Percentiles rank a stretch among this genome's conserved stretches.
Evolutionary conservation across 108 stramenopile species (phyloP).

Genomic region (Pseudonitzschia multistriata): DNA sequence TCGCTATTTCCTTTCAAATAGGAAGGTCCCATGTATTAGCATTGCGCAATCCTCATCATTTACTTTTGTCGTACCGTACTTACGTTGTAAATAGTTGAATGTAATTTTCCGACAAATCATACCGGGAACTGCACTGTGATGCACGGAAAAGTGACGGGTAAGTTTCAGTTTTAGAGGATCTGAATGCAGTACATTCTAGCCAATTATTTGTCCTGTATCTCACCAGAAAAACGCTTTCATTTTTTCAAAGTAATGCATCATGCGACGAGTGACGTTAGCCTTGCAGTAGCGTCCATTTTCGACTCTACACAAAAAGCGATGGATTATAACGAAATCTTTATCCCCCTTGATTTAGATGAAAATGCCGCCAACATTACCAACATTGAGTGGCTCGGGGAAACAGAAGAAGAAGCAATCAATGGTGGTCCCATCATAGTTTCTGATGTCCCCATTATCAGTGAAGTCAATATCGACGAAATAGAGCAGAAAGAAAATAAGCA

Average conservation of each 20-base stretch:
- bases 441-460: background rate
- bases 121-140: constrained; percentile 19
- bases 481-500: constrained; percentile 12
- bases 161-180: constrained; percentile 7
- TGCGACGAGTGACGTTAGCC: constrained; percentile 12
- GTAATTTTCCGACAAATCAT: background rate
- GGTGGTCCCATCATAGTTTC: background rate
- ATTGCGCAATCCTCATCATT: too few relatives aligned
- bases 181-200: too few relatives aligned
- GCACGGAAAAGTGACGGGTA: constrained; percentile 28
- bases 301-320: constrained; percentile 36
- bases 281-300: constrained; percentile 27
- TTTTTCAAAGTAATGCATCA: constrained; percentile 6
- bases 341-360: constrained; percentile 1
- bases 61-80: background rate
- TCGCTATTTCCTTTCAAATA: too few relatives aligned
- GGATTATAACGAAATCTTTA: constrained; percentile 15
- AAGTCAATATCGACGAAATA: background rate
- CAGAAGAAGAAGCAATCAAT: constrained; percentile 23
- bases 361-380: constrained; percentile 20
- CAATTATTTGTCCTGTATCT: background rate
- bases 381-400: constrained; percentile 29
- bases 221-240: background rate
- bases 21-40: too few relatives aligned
- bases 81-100: constrained; percentile 13